Percentiles rank a stretch among this genome's conserved stretches.
Evolutionary conservation across 2,329 filamentous ascomycete species (phyloP).

Genomic region (Aspergillus ustus): DNA sequence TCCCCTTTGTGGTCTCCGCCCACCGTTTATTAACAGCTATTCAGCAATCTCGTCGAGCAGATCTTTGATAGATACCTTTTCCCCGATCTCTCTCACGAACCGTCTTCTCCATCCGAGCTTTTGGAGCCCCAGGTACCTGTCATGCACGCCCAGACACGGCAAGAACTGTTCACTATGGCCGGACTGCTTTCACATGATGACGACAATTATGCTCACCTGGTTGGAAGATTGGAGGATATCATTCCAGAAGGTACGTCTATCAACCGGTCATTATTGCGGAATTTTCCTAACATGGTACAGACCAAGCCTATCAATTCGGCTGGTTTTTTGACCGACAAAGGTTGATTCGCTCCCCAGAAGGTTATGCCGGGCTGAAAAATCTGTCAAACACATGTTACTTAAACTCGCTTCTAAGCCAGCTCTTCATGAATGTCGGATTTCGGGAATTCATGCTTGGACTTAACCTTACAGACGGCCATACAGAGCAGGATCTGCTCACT

Average conservation of each 20-base stretch:
- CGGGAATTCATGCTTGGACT: constrained; percentile 78
- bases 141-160: constrained; percentile 61
- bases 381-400: constrained; percentile 96
- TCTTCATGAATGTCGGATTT: constrained; percentile 94
- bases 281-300: constrained; percentile 41
- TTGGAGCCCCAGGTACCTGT: constrained; percentile 50
- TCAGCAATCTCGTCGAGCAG: constrained; percentile 51
- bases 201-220: constrained; percentile 54
- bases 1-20: neutral
- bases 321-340: constrained; percentile 68
- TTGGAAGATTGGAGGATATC: constrained; percentile 57
- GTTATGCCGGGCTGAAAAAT: constrained; percentile 89
- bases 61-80: constrained; percentile 71
- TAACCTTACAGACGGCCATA: constrained; percentile 58
- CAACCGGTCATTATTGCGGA: constrained; percentile 26
- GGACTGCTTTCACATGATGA: constrained; percentile 59
- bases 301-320: constrained; percentile 66
- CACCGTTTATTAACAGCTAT: constrained; percentile 9
- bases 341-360: constrained; percentile 74
- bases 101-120: constrained; percentile 29
- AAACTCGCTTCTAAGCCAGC: constrained; percentile 90
- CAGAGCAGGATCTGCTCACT: constrained; percentile 69
- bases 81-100: constrained; percentile 53
- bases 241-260: constrained; percentile 55
- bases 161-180: constrained; percentile 65